Conservation (phyloP, 331 rosid species). For the Rhamnella rubrinervis region DNA sequence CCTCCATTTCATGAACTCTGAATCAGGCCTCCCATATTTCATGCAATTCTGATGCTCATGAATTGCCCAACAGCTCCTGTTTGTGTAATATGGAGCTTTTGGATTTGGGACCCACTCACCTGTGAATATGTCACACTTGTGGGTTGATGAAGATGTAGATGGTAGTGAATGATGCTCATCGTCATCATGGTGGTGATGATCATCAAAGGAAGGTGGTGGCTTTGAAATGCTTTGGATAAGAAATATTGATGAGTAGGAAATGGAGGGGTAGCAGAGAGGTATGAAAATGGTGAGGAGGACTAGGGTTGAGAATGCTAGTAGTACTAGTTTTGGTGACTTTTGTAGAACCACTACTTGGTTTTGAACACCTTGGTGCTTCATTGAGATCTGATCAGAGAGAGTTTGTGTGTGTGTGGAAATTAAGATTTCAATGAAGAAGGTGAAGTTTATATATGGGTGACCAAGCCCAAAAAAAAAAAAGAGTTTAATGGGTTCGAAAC, state of each 20-base stretch:
- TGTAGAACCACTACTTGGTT: not conserved
- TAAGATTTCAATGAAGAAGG: too few relatives aligned
- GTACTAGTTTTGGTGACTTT: slow-evolving; percentile 9
- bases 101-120: slow-evolving; percentile 61
- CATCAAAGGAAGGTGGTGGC: slow-evolving; percentile 1
- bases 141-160: slow-evolving; percentile 1
- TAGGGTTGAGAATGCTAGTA: slow-evolving; percentile 24
- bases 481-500: too few relatives aligned
- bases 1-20: slow-evolving; percentile 83
- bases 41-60: slow-evolving; percentile 91
- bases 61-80: slow-evolving; percentile 55
- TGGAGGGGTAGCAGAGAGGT: slow-evolving; percentile 34
- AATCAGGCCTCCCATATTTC: slow-evolving; percentile 84
- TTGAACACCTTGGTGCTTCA: slow-evolving; percentile 31
- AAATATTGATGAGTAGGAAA: slow-evolving; percentile 24
- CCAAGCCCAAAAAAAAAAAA: too few relatives aligned
- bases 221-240: slow-evolving; percentile 1
- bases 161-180: slow-evolving; percentile 2
- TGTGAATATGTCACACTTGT: slow-evolving; percentile 45
- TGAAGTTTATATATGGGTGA: too few relatives aligned
- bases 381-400: not conserved
- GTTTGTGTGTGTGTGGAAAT: too few relatives aligned
- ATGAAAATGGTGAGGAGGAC: slow-evolving; percentile 31
- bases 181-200: not conserved
- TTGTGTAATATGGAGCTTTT: slow-evolving; percentile 49